Base-by-base conservation (phyloP, 192 early-diverging fungal species). In the Oehlia diaphana region DNA sequence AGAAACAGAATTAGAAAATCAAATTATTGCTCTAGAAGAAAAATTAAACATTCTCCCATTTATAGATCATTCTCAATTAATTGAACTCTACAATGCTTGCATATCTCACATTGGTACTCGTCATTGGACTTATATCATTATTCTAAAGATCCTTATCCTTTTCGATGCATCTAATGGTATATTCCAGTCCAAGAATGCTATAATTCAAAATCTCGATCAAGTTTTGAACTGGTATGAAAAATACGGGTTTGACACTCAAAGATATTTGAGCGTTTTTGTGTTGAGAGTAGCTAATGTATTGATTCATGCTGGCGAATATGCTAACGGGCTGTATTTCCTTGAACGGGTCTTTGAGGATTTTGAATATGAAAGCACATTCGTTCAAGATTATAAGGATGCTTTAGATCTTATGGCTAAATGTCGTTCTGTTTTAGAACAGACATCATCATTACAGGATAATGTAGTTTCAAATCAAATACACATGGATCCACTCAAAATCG, bases 181-280 rank as follows among this genome's bases (percentile, higher is more conserved):
- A 67, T 67, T 19, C 5, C 65, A 67, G 19, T 33, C 26, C 10
- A 67, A 67, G 16, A 31, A 28, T 7, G 14, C 31, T 14, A 28
- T 67, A 28, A 67, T 67, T 19, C 13, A 67, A 67, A 16, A 28
- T 2, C 33, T 67, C 33, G 65, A 67, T 67, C 26, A 67, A 33
- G 33, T 67, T 33, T 67, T 67, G 31, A 67, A 31, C 16, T 67
- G 65, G 65, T 67, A 67, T 67, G 65, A 67, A 4, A 67, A 33
- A 67, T 1, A 16, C 16, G 65, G 23, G 1, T 67, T 67, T 67
- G 65, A 67, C 9, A 33, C 13, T 67, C 65, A 33, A 67, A 67
- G 65, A 67, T 67, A 67, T 67, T 5, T 67, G 33, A n/a, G 10
- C 16, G 26, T 33, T 33, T 67, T 67, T 35, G 33, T 33, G 1